phyloP scores from a whole-genome alignment of 768 basidiomycete species.

The Phanerodontia chrysosporium region DNA sequence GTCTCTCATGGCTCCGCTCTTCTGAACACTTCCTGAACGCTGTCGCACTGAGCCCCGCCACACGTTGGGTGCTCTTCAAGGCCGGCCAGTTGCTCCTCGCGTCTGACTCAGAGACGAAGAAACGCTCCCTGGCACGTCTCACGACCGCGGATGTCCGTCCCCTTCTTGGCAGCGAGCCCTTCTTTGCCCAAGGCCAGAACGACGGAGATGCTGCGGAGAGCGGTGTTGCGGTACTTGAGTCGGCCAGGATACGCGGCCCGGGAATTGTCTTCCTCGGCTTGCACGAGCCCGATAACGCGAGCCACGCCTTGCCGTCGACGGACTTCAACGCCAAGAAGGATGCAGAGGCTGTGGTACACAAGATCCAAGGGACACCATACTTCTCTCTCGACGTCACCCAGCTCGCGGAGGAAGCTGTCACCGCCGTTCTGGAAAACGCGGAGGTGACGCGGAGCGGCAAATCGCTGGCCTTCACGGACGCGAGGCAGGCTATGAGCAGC shows the following conservation, averaged over 20 bases:
- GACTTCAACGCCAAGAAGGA: slow-evolving; percentile 43
- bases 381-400: slow-evolving; percentile 77
- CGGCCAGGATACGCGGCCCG: slow-evolving; percentile 53
- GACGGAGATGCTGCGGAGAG: slow-evolving; percentile 27
- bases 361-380: slow-evolving; percentile 77
- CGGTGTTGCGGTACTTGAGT: slow-evolving; percentile 38
- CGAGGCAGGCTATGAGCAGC: slow-evolving; percentile 50
- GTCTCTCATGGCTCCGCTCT: slow-evolving; percentile 75
- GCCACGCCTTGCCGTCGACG: slow-evolving; percentile 56
- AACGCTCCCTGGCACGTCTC: slow-evolving; percentile 46
- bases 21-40: slow-evolving; percentile 75
- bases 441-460: slow-evolving; percentile 34
- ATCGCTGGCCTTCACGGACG: slow-evolving; percentile 57
- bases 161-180: slow-evolving; percentile 63
- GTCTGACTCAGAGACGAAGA: slow-evolving; percentile 28
- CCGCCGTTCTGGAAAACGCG: slow-evolving; percentile 37
- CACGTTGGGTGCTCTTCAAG: slow-evolving; percentile 80
- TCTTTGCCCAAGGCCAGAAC: slow-evolving; percentile 65
- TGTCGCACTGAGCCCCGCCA: slow-evolving; percentile 51
- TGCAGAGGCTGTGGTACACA: slow-evolving; percentile 48
- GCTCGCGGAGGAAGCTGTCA: slow-evolving; percentile 40
- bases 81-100: slow-evolving; percentile 63
- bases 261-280: slow-evolving; percentile 79
- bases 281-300: slow-evolving; percentile 48
- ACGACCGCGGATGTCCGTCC: slow-evolving; percentile 57